Evolutionary conservation across 495 filamentous ascomycete genomes (phyloP).

Genomic region (Xylaria grammica): DNA sequence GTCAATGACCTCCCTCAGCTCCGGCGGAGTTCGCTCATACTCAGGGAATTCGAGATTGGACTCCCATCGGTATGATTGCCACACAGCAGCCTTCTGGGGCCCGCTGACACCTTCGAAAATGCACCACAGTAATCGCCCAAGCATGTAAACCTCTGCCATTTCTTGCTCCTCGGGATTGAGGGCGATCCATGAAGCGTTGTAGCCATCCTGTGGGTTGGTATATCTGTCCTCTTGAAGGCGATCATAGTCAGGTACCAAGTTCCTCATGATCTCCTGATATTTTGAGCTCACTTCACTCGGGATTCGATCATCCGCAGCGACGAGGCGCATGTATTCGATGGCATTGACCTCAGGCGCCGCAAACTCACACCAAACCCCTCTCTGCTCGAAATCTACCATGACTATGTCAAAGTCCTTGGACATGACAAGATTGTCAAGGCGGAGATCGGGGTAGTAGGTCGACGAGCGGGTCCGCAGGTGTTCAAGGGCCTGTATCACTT

Average conservation of each 20-base stretch:
- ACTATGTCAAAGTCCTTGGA: conserved; percentile 45
- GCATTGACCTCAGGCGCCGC: conserved; percentile 56
- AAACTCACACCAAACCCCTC: conserved; percentile 58
- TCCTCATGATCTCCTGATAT: conserved; percentile 40
- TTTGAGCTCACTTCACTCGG: conserved; percentile 37
- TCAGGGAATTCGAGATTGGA: conserved; percentile 54
- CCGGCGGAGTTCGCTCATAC: conserved; percentile 43
- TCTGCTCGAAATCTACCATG: conserved; percentile 60
- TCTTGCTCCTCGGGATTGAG: conserved; percentile 51
- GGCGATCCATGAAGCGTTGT: conserved; percentile 53
- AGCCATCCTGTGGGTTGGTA: conserved; percentile 44
- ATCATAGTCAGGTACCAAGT: conserved; percentile 46
- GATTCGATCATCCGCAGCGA: conserved; percentile 41
- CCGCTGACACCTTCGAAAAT: conserved; percentile 56
- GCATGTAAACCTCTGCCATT: conserved; percentile 57
- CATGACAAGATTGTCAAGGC: conserved; percentile 55
- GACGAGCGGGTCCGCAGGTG: conserved; percentile 42
- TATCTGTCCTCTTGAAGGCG: conserved; percentile 41
- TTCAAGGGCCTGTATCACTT: conserved; percentile 47
- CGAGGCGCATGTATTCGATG: conserved; percentile 50
- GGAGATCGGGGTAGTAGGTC: conserved; percentile 56
- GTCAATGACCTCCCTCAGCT: conserved; percentile 47
- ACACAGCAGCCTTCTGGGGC: conserved; percentile 51
- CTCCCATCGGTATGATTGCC: conserved; percentile 55
- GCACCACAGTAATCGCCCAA: conserved; percentile 57